phyloP scores from a whole-genome alignment of 2,329 filamentous ascomycete genomes.

The Colletotrichum simmondsii region DNA sequence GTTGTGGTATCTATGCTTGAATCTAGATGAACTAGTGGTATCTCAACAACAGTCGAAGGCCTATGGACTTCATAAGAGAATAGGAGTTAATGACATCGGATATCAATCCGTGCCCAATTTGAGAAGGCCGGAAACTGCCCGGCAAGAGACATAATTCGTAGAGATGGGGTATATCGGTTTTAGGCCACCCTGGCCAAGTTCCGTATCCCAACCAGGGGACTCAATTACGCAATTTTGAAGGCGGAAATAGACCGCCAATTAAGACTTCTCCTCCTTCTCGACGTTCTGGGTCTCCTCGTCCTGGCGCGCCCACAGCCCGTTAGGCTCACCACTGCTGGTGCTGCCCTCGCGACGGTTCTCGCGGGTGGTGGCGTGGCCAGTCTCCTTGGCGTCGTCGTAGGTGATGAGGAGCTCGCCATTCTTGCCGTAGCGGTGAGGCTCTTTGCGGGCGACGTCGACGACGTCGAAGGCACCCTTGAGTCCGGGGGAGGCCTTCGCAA shows the following conservation, averaged over 20 bases:
- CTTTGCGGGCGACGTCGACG: constrained; percentile 51
- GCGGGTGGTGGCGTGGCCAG: constrained; percentile 36
- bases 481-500: constrained; percentile 59
- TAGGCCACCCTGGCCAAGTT: neutral
- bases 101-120: constrained; percentile 2
- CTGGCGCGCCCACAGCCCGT: constrained; percentile 28
- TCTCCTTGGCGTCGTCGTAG: constrained; percentile 54
- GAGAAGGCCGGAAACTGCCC: constrained; percentile 12
- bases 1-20: constrained; percentile 32
- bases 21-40: constrained; percentile 32
- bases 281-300: constrained; percentile 33
- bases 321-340: constrained; percentile 19
- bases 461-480: constrained; percentile 51
- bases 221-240: neutral
- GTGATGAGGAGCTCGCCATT: constrained; percentile 66
- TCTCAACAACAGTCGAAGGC: constrained; percentile 18
- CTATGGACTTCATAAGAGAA: constrained; percentile 9
- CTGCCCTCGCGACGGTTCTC: constrained; percentile 31
- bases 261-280: constrained; percentile 26
- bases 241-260: neutral
- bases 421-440: constrained; percentile 68
- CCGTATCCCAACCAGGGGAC: neutral
- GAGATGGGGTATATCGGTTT: constrained; percentile 6
- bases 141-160: constrained; percentile 29
- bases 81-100: constrained; percentile 17